Evolutionary conservation across 2,329 filamentous ascomycete species (phyloP).

Genomic region (Ophiostoma pallidulum): DNA sequence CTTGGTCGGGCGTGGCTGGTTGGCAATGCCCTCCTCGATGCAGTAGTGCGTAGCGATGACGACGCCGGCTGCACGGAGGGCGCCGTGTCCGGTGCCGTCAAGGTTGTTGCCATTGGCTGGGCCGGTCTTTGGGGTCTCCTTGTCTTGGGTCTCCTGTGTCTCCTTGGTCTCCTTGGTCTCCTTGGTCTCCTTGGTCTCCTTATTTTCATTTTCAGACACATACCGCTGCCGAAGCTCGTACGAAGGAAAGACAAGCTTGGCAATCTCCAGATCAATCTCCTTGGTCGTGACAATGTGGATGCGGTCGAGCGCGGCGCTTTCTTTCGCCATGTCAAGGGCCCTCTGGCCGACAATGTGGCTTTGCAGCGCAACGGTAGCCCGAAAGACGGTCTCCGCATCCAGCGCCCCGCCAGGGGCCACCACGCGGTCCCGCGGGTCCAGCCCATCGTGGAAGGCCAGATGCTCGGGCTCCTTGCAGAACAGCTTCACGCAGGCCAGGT

Average conservation of each 20-base stretch:
- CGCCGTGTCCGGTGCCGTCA: conserved; percentile 18
- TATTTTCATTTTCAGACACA: too few species aligned
- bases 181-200: too few species aligned
- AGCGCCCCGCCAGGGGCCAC: conserved; percentile 33
- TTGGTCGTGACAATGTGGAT: conserved; percentile 36
- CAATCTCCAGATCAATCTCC: conserved; percentile 52
- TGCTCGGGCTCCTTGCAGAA: conserved; percentile 38
- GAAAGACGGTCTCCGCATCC: conserved; percentile 33
- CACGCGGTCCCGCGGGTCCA: conserved; percentile 20
- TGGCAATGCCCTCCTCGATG: conserved; percentile 41
- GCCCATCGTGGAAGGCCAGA: conserved; percentile 18
- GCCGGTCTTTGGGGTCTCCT: conserved; percentile 1
- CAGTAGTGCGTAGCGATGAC: conserved; percentile 33
- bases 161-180: too few species aligned
- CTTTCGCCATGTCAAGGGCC: conserved; percentile 21
- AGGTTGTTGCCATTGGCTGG: neutral
- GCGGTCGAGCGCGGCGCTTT: conserved; percentile 22
- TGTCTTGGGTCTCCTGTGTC: conserved; percentile 19
- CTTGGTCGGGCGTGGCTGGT: conserved; percentile 26
- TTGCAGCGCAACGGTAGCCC: conserved; percentile 34
- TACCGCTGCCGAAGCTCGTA: conserved; percentile 34
- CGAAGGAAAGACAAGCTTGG: conserved; percentile 37
- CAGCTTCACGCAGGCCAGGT: conserved; percentile 60
- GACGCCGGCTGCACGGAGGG: conserved; percentile 35
- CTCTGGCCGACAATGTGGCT: conserved; percentile 22